A percentile compares a stretch with the other conserved stretches of the same genome.
Evolutionary conservation across 371 early-diverging fungal species (phyloP).

Genomic region (Mycotypha africana): DNA sequence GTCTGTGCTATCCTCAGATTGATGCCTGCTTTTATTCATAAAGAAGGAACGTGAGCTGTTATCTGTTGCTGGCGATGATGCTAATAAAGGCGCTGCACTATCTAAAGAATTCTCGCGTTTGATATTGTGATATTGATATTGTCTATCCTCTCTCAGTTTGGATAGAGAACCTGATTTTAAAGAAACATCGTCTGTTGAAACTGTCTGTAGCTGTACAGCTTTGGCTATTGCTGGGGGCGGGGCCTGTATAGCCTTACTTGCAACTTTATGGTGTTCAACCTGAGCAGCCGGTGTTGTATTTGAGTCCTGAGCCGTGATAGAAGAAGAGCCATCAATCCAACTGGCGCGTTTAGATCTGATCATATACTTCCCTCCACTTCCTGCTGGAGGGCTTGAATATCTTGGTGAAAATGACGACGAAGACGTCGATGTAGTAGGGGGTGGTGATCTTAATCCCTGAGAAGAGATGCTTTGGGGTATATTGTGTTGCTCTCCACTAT

Average conservation of each 20-base stretch:
- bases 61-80: constrained; percentile 10
- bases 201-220: neutral
- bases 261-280: neutral
- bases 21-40: constrained; percentile 1
- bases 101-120: constrained; percentile 17
- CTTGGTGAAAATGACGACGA: constrained; percentile 19
- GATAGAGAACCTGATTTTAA: constrained; percentile 27
- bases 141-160: constrained; percentile 24
- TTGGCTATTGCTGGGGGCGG: constrained; percentile 8
- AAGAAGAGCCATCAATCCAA: constrained; percentile 34
- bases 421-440: constrained; percentile 1
- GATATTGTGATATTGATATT: constrained; percentile 7
- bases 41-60: constrained; percentile 1
- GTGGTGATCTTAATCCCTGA: constrained; percentile 5
- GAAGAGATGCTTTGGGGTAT: constrained; percentile 6
- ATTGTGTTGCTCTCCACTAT: constrained; percentile 16
- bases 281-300: constrained; percentile 11
- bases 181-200: constrained; percentile 6
- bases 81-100: constrained; percentile 7
- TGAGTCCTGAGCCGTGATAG: constrained; percentile 13
- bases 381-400: constrained; percentile 29
- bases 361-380: constrained; percentile 35
- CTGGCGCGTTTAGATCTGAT: constrained; percentile 32
- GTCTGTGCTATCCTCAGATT: constrained; percentile 6
- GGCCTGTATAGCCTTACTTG: constrained; percentile 1